These are phyloP conservation scores for Acacia crassicarpa DNA, from an alignment of 306 rosid species.

Conservation along the genomic window DNA sequence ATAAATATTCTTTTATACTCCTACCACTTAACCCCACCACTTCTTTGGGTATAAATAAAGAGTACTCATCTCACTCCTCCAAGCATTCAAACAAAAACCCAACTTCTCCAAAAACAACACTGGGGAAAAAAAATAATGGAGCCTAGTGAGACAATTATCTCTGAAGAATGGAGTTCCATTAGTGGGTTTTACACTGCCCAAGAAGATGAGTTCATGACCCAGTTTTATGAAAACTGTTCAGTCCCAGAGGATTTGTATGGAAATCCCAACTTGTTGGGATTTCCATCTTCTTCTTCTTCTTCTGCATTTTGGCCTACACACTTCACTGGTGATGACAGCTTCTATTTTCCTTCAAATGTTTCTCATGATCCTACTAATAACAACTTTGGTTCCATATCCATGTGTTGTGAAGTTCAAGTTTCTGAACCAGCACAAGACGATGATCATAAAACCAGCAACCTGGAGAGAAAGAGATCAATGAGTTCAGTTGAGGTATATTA, in stretches of 20 bases:
- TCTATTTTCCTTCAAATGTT: slow-evolving; percentile 39
- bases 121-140: slow-evolving; percentile 46
- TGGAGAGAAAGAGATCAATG: slow-evolving; percentile 51
- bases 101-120: neutral
- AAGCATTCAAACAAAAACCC: slow-evolving; percentile 9
- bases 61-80: slow-evolving; percentile 16
- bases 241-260: slow-evolving; percentile 18
- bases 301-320: slow-evolving; percentile 49
- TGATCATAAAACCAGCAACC: slow-evolving; percentile 1
- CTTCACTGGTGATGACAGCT: slow-evolving; percentile 34
- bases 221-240: slow-evolving; percentile 40
- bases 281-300: slow-evolving; percentile 37
- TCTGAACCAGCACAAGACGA: slow-evolving; percentile 29
- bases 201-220: slow-evolving; percentile 64
- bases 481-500: slow-evolving; percentile 51
- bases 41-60: slow-evolving; percentile 44
- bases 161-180: slow-evolving; percentile 65
- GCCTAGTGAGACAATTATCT: slow-evolving; percentile 36
- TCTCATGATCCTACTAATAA: slow-evolving; percentile 19
- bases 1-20: neutral
- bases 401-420: neutral
- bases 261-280: slow-evolving; percentile 43
- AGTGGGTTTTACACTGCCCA: slow-evolving; percentile 54
- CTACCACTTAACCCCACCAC: slow-evolving; percentile 28
- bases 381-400: slow-evolving; percentile 32